These are phyloP conservation scores for Aureobasidium mangrovei DNA, from an alignment of 2,329 filamentous ascomycete species.

Conservation along the genomic window DNA sequence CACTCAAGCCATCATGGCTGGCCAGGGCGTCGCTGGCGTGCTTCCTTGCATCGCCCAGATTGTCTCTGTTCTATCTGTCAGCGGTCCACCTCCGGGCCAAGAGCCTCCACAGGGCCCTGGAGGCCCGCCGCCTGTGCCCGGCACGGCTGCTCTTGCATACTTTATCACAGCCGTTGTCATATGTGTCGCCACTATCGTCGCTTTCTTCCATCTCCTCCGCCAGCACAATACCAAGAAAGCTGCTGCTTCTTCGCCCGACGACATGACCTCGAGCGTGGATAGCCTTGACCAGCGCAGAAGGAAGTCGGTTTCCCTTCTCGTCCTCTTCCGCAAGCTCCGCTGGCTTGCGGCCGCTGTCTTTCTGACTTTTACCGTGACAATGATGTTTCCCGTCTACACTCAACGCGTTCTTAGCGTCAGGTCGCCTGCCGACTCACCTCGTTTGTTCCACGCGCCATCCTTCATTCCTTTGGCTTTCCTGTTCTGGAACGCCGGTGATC, in stretches of 20 bases:
- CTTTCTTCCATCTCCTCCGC: slow-evolving; percentile 64
- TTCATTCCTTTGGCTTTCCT: slow-evolving; percentile 90
- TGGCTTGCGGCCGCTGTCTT: slow-evolving; percentile 72
- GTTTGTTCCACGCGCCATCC: slow-evolving; percentile 59
- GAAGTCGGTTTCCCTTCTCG: slow-evolving; percentile 50
- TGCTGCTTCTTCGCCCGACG: slow-evolving; percentile 14
- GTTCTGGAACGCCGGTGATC: slow-evolving; percentile 86
- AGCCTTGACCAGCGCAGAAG: slow-evolving; percentile 29
- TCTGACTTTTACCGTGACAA: slow-evolving; percentile 72
- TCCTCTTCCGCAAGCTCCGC: slow-evolving; percentile 66
- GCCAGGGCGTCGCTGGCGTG: slow-evolving; percentile 86
- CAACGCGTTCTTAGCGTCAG: slow-evolving; percentile 37
- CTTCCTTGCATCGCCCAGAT: slow-evolving; percentile 84
- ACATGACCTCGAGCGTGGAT: slow-evolving; percentile 7
- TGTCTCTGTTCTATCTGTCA: slow-evolving; percentile 62
- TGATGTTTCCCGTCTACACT: slow-evolving; percentile 95
- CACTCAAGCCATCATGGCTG: slow-evolving; percentile 92
- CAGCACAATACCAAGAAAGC: slow-evolving; percentile 33
- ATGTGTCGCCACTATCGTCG: slow-evolving; percentile 58
- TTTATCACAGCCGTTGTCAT: slow-evolving; percentile 80
- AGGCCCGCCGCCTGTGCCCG: slow-evolving; percentile 37
- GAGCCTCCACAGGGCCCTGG: slow-evolving; percentile 31
- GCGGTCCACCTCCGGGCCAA: neutral
- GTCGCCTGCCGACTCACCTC: slow-evolving; percentile 36
- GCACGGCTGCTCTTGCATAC: slow-evolving; percentile 75